Base-by-base conservation (phyloP, 106 monocot species). In the Dendrobium catenatum region DNA sequence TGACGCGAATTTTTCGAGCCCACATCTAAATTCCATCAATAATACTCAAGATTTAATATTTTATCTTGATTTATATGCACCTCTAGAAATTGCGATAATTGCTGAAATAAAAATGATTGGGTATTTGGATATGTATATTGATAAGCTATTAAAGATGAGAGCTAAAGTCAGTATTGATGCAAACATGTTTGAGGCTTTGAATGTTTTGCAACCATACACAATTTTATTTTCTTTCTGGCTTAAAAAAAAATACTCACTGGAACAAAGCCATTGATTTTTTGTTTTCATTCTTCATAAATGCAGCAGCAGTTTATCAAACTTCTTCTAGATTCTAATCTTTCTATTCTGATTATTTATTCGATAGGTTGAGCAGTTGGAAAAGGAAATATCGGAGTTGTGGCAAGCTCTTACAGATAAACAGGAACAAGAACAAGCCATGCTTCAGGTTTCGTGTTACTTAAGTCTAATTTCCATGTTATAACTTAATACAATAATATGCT, bases 341-440 rank as follows among this genome's bases (percentile, higher is more conserved):
- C 5, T 46, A 15, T 77, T 49, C 47, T 11, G 19, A 41, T 66
- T 33, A 42, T 66, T 88, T 33, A 6, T 70, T 46, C 79, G 19
- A 68, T 89, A 95, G 95, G 89, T 95, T 79, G 95, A 95, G 74
- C 85, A 91, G 43, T 86, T 95, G 79, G 93, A 95, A 82, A 86
- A 91, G 80, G 89, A 93, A 77, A 80, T 89, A 27, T 74, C 77
- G 51, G 91, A 91, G 70, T 84, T 93, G 82, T 87, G 68, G 66
- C 93, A 89, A 55, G 84, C 91, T 77, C 84, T 95, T 77, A 56
- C 82, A 9, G 93, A 93, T 80, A 95, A 95, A 81, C 91, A 95
- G 81, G 95, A 95, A 81, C 95, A 95, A 87, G 95, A 95, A 55
- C 88, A 81, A 43, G 95, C 89, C 56, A 93, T 95, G 95, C 89